Evolutionary conservation across 2,329 filamentous ascomycete genomes (phyloP).

Genomic region (Aspergillus chevalieri): DNA sequence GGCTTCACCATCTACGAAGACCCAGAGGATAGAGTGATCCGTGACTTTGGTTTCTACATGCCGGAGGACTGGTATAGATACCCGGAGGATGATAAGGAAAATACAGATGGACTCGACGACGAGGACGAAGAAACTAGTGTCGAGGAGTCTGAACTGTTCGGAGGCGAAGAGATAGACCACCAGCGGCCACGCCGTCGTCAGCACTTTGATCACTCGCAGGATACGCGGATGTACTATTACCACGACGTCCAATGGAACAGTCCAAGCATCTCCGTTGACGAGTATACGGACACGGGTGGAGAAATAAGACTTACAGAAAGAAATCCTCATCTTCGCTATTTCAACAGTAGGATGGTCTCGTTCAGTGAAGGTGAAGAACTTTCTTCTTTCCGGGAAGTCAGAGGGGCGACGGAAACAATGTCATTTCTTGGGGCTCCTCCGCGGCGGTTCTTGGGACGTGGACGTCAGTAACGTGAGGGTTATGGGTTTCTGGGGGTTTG

Average conservation of each 20-base stretch:
- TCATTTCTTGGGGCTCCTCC: neutral
- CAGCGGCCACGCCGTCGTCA: neutral
- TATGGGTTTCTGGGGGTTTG: no score
- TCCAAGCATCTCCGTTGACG: no score
- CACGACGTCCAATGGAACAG: no score
- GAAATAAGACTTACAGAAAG: no score
- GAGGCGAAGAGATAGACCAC: neutral
- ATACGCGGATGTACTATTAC: no score
- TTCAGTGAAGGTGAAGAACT: no score
- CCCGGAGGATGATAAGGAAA: constrained; percentile 16
- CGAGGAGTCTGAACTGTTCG: neutral
- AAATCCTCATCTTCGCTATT: no score
- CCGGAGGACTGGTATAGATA: neutral
- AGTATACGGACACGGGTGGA: no score
- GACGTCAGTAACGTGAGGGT: neutral
- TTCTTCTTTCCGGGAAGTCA: no score
- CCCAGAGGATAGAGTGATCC: constrained; percentile 6
- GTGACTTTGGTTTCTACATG: neutral
- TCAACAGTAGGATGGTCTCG: no score
- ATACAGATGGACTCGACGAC: constrained; percentile 2
- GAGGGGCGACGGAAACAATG: neutral
- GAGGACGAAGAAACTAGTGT: neutral
- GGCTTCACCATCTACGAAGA: constrained; percentile 17
- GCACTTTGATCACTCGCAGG: no score
- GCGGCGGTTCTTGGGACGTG: neutral